Conservation (phyloP, 2,329 filamentous ascomycete species). For the Colletotrichum destructivum region DNA sequence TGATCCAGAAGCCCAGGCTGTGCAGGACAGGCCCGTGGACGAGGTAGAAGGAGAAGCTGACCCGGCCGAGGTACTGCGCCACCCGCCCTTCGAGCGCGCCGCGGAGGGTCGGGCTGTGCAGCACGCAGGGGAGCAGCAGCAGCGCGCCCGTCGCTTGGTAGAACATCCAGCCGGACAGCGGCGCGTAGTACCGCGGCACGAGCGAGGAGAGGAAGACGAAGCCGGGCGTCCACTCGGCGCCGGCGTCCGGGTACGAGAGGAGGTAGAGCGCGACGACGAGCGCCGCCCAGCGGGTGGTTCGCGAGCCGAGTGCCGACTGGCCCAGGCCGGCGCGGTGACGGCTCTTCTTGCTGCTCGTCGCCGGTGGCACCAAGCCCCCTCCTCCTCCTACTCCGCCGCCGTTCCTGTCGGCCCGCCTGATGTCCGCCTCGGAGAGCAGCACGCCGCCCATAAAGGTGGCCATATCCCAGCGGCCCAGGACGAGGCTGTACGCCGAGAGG, state of each 20-base stretch:
- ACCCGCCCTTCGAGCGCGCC: conserved; percentile 49
- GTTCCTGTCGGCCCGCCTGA: conserved; percentile 46
- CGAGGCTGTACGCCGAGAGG: conserved; percentile 53
- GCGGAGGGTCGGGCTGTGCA: conserved; percentile 51
- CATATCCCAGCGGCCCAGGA: conserved; percentile 58
- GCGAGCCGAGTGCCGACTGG: conserved; percentile 38
- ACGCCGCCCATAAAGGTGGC: conserved; percentile 56
- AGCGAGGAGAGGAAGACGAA: conserved; percentile 53
- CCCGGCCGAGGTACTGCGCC: conserved; percentile 56
- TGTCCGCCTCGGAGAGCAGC: conserved; percentile 55
- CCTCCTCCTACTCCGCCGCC: no score
- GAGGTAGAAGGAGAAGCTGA: conserved; percentile 60
- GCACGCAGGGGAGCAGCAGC: conserved; percentile 53
- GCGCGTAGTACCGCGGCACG: conserved; percentile 55
- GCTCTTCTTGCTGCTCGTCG: conserved; percentile 17
- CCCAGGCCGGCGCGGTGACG: conserved; percentile 26
- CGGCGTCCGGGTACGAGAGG: conserved; percentile 57
- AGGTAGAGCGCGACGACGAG: conserved; percentile 54
- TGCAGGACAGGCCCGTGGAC: conserved; percentile 53
- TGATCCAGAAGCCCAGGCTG: conserved; percentile 50
- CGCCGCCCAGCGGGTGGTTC: conserved; percentile 47
- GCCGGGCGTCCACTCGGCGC: conserved; percentile 56
- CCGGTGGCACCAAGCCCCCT: conserved; percentile 41
- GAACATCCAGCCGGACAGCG: conserved; percentile 57
- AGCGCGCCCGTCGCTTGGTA: conserved; percentile 57